Evolutionary conservation across 2,329 filamentous ascomycete species (phyloP).

Genomic region (Neofusicoccum parvum): DNA sequence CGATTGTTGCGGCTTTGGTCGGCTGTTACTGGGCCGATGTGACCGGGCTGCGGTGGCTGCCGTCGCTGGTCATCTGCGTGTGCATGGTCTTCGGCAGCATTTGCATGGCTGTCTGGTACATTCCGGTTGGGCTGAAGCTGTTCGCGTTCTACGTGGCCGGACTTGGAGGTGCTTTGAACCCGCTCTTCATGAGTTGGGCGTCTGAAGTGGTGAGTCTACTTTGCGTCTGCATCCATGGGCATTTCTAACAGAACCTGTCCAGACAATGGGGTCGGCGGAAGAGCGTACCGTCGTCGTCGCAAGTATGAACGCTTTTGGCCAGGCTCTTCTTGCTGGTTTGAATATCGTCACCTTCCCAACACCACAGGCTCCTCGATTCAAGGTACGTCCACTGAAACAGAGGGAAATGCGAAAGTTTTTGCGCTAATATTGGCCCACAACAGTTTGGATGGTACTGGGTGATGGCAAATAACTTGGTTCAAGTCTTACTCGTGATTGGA

Average conservation of each 20-base stretch:
- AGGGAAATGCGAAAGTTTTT: neutral
- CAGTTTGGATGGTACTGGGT: constrained; percentile 13
- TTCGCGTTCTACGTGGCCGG: constrained; percentile 1
- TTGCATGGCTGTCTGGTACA: neutral
- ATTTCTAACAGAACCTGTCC: too few species aligned
- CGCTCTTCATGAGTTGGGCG: constrained; percentile 8
- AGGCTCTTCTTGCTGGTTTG: neutral
- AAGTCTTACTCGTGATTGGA: neutral
- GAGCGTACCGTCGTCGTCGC: neutral
- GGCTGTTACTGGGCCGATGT: constrained; percentile 1
- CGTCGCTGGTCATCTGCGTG: neutral
- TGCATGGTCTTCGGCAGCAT: neutral
- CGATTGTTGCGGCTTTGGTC: neutral
- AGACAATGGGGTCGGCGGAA: neutral
- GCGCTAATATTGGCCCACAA: too few species aligned
- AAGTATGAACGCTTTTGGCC: constrained; percentile 1
- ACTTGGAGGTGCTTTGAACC: neutral
- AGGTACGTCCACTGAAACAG: neutral
- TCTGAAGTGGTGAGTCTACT: neutral
- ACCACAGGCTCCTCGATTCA: neutral
- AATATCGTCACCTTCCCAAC: neutral
- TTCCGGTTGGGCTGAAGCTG: neutral
- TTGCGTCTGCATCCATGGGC: too few species aligned
- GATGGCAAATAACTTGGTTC: constrained; percentile 2
- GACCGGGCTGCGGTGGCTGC: neutral